Percentiles rank a stretch among this genome's conserved stretches.
phyloP scores from a whole-genome alignment of 2,329 filamentous ascomycete genomes.

The Ilyonectria robusta region DNA sequence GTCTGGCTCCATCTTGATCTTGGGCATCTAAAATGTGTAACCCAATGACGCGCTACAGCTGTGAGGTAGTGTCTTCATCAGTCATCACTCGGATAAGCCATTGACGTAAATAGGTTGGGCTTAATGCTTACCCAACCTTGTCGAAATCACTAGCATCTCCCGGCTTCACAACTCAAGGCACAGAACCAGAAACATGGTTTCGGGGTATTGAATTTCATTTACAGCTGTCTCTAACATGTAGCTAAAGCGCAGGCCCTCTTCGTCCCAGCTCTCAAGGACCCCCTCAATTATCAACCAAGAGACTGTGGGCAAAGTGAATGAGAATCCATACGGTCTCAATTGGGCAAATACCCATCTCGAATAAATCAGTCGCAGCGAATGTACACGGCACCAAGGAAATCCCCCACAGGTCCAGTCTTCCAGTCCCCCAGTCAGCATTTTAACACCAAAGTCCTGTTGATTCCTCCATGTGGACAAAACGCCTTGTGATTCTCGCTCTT shows the following conservation, averaged over 20 bases:
- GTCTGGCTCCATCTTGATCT: conserved; percentile 15
- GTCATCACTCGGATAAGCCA: background rate
- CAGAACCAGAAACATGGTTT: background rate
- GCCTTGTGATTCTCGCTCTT: background rate
- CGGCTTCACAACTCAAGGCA: too few relatives aligned
- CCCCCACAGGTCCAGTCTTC: background rate
- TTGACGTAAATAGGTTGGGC: background rate
- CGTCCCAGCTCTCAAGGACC: background rate
- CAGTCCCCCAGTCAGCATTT: background rate
- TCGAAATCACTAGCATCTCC: too few relatives aligned
- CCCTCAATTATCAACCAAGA: background rate
- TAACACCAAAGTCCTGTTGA: background rate
- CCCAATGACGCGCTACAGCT: background rate
- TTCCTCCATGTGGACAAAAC: background rate
- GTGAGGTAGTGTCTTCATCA: background rate
- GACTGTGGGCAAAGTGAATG: background rate
- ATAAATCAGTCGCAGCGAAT: background rate
- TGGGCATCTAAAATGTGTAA: conserved; percentile 3
- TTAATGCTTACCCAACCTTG: too few relatives aligned
- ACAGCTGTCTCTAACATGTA: background rate
- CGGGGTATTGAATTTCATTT: background rate
- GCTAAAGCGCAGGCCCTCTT: background rate
- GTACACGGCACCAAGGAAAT: background rate
- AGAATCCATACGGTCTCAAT: background rate
- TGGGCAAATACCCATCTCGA: background rate